phyloP scores from a whole-genome alignment of 202 grass and related monocot species.

The Saccharum hybrid region DNA sequence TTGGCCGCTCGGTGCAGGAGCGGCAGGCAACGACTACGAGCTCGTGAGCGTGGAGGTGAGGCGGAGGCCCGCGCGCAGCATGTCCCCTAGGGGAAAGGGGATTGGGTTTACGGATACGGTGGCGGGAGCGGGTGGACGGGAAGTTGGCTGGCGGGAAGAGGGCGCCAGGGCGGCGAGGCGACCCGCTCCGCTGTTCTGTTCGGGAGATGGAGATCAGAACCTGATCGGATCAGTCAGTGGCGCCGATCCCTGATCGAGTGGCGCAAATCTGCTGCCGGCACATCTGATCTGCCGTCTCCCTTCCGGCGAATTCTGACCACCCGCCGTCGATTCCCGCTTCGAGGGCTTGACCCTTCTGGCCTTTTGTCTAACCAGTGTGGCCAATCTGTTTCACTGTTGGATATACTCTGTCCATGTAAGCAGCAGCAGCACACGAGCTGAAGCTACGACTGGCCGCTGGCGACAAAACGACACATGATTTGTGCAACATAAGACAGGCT shows the following conservation, averaged over 20 bases:
- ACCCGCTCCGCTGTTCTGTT: background rate
- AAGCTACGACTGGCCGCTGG: background rate
- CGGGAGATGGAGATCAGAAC: background rate
- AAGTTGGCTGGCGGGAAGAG: slow-evolving; percentile 40
- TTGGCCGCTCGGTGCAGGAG: background rate
- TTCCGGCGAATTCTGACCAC: slow-evolving; percentile 20
- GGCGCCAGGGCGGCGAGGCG: background rate
- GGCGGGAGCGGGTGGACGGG: slow-evolving; percentile 59
- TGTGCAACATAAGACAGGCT: background rate
- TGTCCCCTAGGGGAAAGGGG: background rate
- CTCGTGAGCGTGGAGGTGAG: background rate
- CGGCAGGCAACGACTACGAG: background rate
- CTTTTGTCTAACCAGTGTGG: background rate
- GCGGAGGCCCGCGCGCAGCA: background rate
- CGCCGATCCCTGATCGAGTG: slow-evolving; percentile 39
- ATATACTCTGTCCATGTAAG: background rate
- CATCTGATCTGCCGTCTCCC: slow-evolving; percentile 8
- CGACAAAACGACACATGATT: background rate
- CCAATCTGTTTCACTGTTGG: no score
- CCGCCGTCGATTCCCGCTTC: slow-evolving; percentile 17
- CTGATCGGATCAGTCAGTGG: slow-evolving; percentile 19
- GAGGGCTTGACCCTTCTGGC: background rate
- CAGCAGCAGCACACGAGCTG: background rate
- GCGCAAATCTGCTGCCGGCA: slow-evolving; percentile 31
- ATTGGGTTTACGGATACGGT: slow-evolving; percentile 44